Base-by-base conservation (phyloP, 331 rosid species). In the Rhamnella rubrinervis region DNA sequence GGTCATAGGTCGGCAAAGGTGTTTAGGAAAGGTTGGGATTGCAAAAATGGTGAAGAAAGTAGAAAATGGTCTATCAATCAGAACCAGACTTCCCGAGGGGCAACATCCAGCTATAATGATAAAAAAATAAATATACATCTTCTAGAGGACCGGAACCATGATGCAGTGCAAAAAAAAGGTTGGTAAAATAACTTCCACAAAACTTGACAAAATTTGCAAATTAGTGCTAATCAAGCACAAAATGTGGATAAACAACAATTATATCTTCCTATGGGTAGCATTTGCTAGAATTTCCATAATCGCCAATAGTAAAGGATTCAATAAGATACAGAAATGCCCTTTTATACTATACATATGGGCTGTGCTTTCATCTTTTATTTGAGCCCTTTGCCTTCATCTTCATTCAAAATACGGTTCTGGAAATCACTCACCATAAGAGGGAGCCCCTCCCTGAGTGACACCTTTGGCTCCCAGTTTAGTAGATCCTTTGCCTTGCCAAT, bases 351-450 rank as follows among this genome's bases (percentile, higher is more conserved):
- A 85, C 90, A 86, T 63, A 68, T 63, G 58, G 55, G 73, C 38
- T 69, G 59, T 50, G 65, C 75, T 71, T 19, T 67, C 72, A 21
- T 65, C 57, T 31, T 69, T 77, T 84, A 87, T 80, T 82, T 59
- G 82, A 83, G 70, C 53, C 90, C 89, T 72, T 84, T 91, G 68
- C 99, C 97, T 91, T 86, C 97, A 15, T 89, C 93, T 84, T 91
- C 97, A 46, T 89, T 95, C 82, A 91, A 78, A 82, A 95, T 95
- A 66, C 97, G 97, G 75, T 91, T 86, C 64, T 84, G 96, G 85
- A 95, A 95, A 81, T 95, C 99, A 68, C 71, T 81, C 67, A 95
- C 99, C 99, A 95, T 95, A 20, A 87, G 93, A 61, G 99, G 99
- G 64, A 95, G 77, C 39, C 99, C 99, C 79, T 95, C 88, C 79